Base-by-base conservation (phyloP, 1,284 basidiomycete species). In the Moesziomyces antarcticus region DNA sequence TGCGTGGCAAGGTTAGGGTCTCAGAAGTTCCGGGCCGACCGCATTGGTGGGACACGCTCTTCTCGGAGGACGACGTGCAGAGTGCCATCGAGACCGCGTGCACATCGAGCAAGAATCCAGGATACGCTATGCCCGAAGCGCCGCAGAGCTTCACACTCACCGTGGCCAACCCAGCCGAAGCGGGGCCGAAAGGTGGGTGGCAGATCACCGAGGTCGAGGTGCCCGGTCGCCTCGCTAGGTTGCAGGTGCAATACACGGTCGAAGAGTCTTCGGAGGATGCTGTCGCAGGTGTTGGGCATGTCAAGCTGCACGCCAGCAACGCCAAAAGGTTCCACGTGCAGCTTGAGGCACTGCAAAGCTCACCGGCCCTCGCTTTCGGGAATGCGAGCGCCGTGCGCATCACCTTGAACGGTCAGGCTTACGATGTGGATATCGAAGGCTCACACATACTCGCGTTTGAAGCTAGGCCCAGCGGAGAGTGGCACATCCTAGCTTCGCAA, bases 11-110 rank as follows among this genome's bases (percentile, higher is more conserved):
- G 33, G 86, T 87, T 24, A 61, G 56, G 42, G 20, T 78, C 9
- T 40, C 85, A n/a, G 91, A 92, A 84, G 90, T 91, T 55, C 84
- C 86, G 1, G 88, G 87, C 1, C 78, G 88, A 67, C 86, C 86
- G 0, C 92, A 93, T 79, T 93, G 91, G 90, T 93, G 91, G 79
- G 83, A 87, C 3, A 82, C 86, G 3, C 84, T 92, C 9, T 86
- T 93, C 55, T 84, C 85, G 42, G 90, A 89, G 66, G 82, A 87
- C 3, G 83, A 80, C 13, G 82, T 91, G 3, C 85, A 88, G 57
- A 67, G 75, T 0, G 92, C 92, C 3, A 50, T 77, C 24, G 54
- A 61, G n/a, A 56, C 51, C 20, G 46, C 22, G 16, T 68, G 40
- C 33, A 49, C 44, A 5, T 51, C 52, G 13, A 56, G 35, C 21